Base-by-base conservation (phyloP, 73 alveolate genomes). In the Symbiodinium natans region DNA sequence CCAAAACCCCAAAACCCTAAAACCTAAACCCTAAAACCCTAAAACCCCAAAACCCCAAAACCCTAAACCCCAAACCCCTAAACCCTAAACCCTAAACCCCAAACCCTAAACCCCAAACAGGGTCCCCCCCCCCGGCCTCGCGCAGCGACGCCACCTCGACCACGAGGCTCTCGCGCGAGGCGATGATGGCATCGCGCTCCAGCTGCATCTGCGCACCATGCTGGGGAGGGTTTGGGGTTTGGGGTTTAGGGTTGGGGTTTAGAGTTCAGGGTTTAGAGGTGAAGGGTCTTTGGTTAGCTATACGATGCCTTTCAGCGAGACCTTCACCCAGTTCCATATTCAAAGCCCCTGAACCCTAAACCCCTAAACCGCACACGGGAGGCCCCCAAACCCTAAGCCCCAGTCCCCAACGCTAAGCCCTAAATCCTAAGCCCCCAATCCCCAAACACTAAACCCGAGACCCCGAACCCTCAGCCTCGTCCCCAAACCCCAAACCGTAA, bases 101-200 rank as follows among this genome's bases (percentile, higher is more conserved):
- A 46, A 46, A 46, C 59, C 59, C 59, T 46, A 46, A 46, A 46
- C 31, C 83, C 39, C 3, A 40, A 73, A 29, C 83, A n/a, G 23
- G 1, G 42, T 9, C 83, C 39, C 39, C 23, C 7, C 59, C 13
- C 23, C 41, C 15, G 38, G 41, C 95, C 95, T 89, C 96, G 36
- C 75, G 75, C 33, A 89, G 25, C 11, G 96, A 31, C 38, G 54
- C 43, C n/a, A 89, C 29, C 87, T 89, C 96, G 11, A n/a, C 38
- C 54, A 89, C 39, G 34, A 89, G 75, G 9, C 38, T 29, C 87
- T 89, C 96, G 29, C 87, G 96, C 21, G 88, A 8, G 9, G 96
- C 42, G 77, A 89, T 71, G 75, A 89, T 29, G n/a, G 87, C 96
- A 29, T 89, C 96, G 39, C 96, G 86, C 38, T 89, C 96, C 80